Evolutionary conservation across 805 yeast species (phyloP), one percentile per base, ranked within the genome.

Genomic region (Grigorovia humatica): DNA sequence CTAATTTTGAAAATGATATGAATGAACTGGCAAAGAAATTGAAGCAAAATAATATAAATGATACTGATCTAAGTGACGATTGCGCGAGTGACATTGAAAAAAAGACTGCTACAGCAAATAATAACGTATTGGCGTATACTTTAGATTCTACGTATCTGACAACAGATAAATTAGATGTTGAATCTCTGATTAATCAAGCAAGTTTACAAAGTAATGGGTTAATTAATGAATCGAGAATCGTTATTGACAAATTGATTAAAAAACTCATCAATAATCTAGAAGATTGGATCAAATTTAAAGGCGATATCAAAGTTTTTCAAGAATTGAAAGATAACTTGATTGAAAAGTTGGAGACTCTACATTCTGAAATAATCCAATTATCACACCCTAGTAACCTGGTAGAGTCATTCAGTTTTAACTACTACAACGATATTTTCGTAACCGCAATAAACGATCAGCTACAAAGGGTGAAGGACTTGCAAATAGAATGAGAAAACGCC

Each of bases 241-340:
- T 15, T 15, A 38, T 15, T 8, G 15, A 38, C 15, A 38, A 38
- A 15, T 15, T 38, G 13, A 38, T 38, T 38, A n/a, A 3, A 12
- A 38, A 38, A 15, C 13, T 38, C 4, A 38, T 38, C 15, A n/a
- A 38, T 15, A 12, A 13, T 15, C 15, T 38, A 38, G 9, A 15
- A 38, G 42, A 38, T 12, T 38, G 42, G 42, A 38, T 38, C 13
- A 38, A 15, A 12, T 38, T 38, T 38, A 38, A 15, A 7, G 42
- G 42, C 13, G 50, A 50, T 38, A 1, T 42, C 8, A 20, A 7
- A 4, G 42, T 29, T 32, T 41, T 54, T 29, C 35, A 47, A 13
- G 40, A 35, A 18, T 42, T 54, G 12, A 54, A 50, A 38, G 40
- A 43, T 6, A 51, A 46, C 40, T 27, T 53, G 4, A 32, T 48